These are phyloP conservation scores for Aspergillus fumigatus DNA, from an alignment of 2,329 filamentous ascomycete genomes.

Conservation along the genomic window DNA sequence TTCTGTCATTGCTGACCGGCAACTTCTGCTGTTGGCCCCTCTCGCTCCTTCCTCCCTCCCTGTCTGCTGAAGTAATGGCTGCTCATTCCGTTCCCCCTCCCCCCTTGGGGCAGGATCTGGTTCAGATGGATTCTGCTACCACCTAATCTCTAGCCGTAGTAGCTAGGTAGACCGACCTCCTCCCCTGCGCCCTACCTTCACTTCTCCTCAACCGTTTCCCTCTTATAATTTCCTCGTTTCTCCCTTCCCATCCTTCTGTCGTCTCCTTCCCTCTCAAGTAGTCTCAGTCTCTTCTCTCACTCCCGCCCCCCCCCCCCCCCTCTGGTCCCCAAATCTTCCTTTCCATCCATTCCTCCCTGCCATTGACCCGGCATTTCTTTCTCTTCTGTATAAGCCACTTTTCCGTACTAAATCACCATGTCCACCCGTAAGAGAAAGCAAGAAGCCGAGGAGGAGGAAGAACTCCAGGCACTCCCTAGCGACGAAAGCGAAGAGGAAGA, in stretches of 20 bases:
- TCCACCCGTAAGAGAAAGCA: constrained; percentile 48
- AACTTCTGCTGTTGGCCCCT: constrained; percentile 3
- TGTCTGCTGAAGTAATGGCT: constrained; percentile 53
- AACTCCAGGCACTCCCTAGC: constrained; percentile 46
- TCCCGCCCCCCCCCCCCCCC: background rate
- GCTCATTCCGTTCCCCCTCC: constrained; percentile 46
- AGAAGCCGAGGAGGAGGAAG: constrained; percentile 45
- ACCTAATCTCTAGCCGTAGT: constrained; percentile 5
- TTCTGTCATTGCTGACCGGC: constrained; percentile 10
- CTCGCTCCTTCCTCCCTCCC: constrained; percentile 24
- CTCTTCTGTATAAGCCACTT: constrained; percentile 2
- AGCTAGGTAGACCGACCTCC: constrained; percentile 11
- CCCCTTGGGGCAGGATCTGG: constrained; percentile 16
- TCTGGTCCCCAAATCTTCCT: constrained; percentile 22
- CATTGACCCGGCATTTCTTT: constrained; percentile 8
- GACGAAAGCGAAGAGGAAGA: constrained; percentile 49
- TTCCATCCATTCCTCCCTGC: constrained; percentile 32
- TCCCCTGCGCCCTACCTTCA: constrained; percentile 8
- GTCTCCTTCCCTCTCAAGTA: constrained; percentile 34
- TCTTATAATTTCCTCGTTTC: constrained; percentile 16
- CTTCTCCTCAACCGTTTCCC: constrained; percentile 2
- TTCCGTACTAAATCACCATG: constrained; percentile 27
- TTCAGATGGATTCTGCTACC: constrained; percentile 28
- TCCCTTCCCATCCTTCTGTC: constrained; percentile 10
- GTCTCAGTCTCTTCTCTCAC: constrained; percentile 31